Evolutionary conservation across 1,139 yeast species (phyloP), one percentile per base, ranked within the genome.

Genomic region (Saccharomyces hybrid): DNA sequence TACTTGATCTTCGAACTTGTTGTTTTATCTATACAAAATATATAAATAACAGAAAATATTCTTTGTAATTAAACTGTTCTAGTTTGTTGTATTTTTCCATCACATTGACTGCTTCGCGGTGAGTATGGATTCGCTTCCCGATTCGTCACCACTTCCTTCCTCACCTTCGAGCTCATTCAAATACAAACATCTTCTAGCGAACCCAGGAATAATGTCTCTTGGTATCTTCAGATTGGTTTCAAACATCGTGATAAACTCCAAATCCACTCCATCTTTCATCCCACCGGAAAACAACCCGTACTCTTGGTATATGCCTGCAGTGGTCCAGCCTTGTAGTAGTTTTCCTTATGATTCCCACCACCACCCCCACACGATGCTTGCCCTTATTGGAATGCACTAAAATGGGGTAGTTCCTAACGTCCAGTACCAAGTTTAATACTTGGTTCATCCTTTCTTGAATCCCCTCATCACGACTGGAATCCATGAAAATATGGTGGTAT

Each of bases 331-430:
- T 70, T 90, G 97, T 47, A 90, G 74, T 56, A 86, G 70, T 66
- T 88, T 88, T 51, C 99, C 99, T 74, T 80, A 91, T 84, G 27
- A 88, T 78, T 0, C 97, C 99, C 16, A 90, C 95, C 49, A 90
- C 75, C 1, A 93, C 90, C 0, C 98, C 98, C 1, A 89, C 91
- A 51, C 99, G 73, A 68, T 93, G 99, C 69, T 93, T 91, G 7
- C 99, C 98, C 72, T 93, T 93, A 69, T 91, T 89, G 3, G 97
- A 88, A 69, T 93, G 98, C 14, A 93, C 80, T 56, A 93, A 75
- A 34, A 91, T 82, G 0, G 99, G 98, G 67, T 86, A 87, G 69
- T 90, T 89, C 28, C 83, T 80, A 53, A 78, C 76, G 66, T 89
- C 86, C 49, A 86, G 70, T 56, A 88, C 76, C 48, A 88, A 68